Base-by-base conservation (phyloP, 139 green algal genomes). In the Microglena sp. region DNA sequence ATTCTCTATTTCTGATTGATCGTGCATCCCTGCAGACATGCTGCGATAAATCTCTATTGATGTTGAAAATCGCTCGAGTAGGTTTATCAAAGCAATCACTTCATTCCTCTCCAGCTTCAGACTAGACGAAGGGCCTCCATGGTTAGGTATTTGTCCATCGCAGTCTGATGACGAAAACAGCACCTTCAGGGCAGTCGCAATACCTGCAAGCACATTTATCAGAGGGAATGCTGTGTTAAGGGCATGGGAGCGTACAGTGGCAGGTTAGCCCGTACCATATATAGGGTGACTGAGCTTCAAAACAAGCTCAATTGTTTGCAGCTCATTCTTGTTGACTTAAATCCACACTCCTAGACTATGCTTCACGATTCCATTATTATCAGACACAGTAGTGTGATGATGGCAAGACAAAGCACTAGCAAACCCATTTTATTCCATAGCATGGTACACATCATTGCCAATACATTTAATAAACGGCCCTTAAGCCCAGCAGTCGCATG, bases 111-210 rank as follows among this genome's bases (percentile, higher is more conserved):
- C 88, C 34, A 98, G 76, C 15, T 67, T 33, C 26, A 87, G 77
- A 11, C 55, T 67, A 5, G n/a, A 21, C 4, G 22, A 55, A 26
- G 50, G 11, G 26, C 27, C 18, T 4, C n/a, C 26, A 34, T 4
- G 5, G 6, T 26, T 29, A 55, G 35, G 60, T 40, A 56, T 36
- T 24, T 33, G 1, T 21, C 72, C 76, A 4, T 21, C 45, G 62
- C 88, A 92, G 56, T 91, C 77, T 2, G 83, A 67, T n/a, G 68
- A 64, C 11, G 81, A 82, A 60, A 97, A 96, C 7, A 96, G 71
- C 27, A 98, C 83, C 73, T 98, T 97, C 26, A 98, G 74, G 1
- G 91, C 89, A 0, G 92, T 95, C 11, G 85, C 92, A 18, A 98
- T 80, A 28, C 91, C 78, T 86, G 76, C 54, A 26, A 71, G 22